Base-by-base conservation (phyloP, 2,329 filamentous ascomycete genomes). In the Chrysosporium keratinophilum region DNA sequence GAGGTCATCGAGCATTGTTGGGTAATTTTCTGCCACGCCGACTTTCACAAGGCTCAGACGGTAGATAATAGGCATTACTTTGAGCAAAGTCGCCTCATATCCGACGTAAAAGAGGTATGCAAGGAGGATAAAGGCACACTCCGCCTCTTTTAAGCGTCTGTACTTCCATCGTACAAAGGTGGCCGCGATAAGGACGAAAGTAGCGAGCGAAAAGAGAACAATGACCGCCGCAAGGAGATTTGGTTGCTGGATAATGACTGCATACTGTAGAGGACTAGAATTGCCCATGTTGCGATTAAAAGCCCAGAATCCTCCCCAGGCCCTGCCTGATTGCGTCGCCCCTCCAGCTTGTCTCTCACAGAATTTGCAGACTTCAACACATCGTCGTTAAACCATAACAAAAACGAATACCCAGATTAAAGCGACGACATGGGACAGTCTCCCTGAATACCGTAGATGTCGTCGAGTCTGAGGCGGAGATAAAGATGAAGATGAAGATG, bases 91-190 rank as follows among this genome's bases (percentile, higher is more conserved):
- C 19, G 17, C 31, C 14, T 45, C 33, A 23, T 52, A 46, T 15
- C n/a, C 43, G 12, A 52, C n/a, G 14, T 46, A 52, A 33, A 52
- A 40, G 6, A 52, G 10, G 19, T 31, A 52, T 2, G 42, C 50
- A 1, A 14, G 1, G 14, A 52, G 33, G 17, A 52, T 28, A 35
- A 52, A 46, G 10, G 31, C 31, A n/a, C 17, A 39, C 42, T 52
- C 50, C 50, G 39, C 20, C 34, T 52, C 50, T 14, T 33, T 52
- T 31, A 52, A 11, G 17, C 50, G 50, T 3, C 33, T 46, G 19
- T 52, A 19, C 33, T 52, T 52, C 50, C 50, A 52, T 46, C 50
- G 50, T 46, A 52, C 19, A 33, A 39, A 46, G 10, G n/a, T 5
- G 20, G 41, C 33, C 2, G 9, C 5, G 4, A 33, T 2, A 20